These are phyloP conservation scores for Backusella liffmaniae DNA, from an alignment of 192 early-diverging fungal genomes.

Conservation along the genomic window DNA sequence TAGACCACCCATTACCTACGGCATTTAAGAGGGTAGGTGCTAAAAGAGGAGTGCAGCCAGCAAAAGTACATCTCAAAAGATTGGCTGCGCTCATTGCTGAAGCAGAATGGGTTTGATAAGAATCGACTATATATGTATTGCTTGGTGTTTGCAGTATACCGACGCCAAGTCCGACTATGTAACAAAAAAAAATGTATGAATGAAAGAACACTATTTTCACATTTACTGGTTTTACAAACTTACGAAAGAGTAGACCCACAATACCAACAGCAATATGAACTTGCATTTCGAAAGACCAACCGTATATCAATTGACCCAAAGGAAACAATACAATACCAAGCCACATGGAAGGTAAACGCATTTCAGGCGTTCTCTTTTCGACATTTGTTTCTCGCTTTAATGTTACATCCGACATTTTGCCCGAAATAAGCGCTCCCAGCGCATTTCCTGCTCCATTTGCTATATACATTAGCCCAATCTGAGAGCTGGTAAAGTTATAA, in stretches of 20 bases:
- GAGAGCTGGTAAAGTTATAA: constrained; percentile 19
- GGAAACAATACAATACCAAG: constrained; percentile 27
- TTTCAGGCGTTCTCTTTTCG: constrained; percentile 12
- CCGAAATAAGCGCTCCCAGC: constrained; percentile 28
- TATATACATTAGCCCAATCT: constrained; percentile 31
- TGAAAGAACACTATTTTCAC: not conserved
- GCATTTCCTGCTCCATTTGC: constrained; percentile 35
- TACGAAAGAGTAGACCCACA: constrained; percentile 32
- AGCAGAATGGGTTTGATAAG: constrained; percentile 24
- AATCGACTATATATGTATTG: constrained; percentile 37
- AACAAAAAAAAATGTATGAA: not conserved
- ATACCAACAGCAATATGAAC: constrained; percentile 17
- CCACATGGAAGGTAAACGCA: constrained; percentile 30
- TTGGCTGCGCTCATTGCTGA: constrained; percentile 32
- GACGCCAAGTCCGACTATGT: constrained; percentile 35
- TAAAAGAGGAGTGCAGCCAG: constrained; percentile 30
- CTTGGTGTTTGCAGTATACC: constrained; percentile 36
- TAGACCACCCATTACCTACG: constrained; percentile 31
- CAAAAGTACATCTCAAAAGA: constrained; percentile 31
- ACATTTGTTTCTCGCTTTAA: not conserved
- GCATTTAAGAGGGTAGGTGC: constrained; percentile 19
- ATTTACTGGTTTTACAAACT: not conserved
- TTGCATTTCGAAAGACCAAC: constrained; percentile 26
- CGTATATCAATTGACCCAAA: constrained; percentile 31
- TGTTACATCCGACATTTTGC: constrained; percentile 20